Base-by-base conservation (phyloP, 2,329 filamentous ascomycete species). In the Colletotrichum sp. region DNA sequence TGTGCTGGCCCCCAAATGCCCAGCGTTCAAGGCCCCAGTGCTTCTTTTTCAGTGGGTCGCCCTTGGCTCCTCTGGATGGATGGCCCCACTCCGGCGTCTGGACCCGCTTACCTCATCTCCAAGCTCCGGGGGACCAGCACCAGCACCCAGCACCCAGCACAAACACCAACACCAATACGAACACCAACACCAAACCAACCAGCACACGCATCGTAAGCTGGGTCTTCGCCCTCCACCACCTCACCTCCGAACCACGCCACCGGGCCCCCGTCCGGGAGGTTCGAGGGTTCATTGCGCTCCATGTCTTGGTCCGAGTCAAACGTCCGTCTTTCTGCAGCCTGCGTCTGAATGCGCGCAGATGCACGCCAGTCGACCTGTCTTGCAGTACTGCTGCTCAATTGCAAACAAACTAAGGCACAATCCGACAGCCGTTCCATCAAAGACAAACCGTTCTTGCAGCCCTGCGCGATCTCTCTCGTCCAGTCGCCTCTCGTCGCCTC, bases 281-380 rank as follows among this genome's bases (percentile, higher is more conserved):
- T 76, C 73, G 73, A 73, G 73, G 65, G 73, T 76, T 76, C 73
- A 76, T 76, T 76, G 73, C 73, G 73, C 70, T 69, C 44, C 63
- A 44, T 69, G n/a, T 49, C 22, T 67, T 52, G 32, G 70, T 69
- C 73, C 73, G 70, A 76, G 57, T 73, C 63, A 76, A 76, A 76
- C 70, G 73, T 61, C 73, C 70, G 70, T 44, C 70, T 69, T 69
- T 49, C 29, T 27, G 32, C 57, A 64, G 32, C 70, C 34, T 55
- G 73, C 63, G 69, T 39, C 68, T 73, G 69, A 25, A 52, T 61
- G 59, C 64, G 65, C 61, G 67, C 67, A 44, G 57, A 32, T 34
- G 19, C 22, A 34, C 57, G 59, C n/a, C 67, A 30, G 36, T 65
- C 61, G 59, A 27, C 71, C 55, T 9, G 22, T 29, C 36, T 49